A percentile compares a stretch with the other conserved stretches of the same genome.
Evolutionary conservation across 2,329 filamentous ascomycete genomes (phyloP).

Genomic region (Cryphonectria radicalis): DNA sequence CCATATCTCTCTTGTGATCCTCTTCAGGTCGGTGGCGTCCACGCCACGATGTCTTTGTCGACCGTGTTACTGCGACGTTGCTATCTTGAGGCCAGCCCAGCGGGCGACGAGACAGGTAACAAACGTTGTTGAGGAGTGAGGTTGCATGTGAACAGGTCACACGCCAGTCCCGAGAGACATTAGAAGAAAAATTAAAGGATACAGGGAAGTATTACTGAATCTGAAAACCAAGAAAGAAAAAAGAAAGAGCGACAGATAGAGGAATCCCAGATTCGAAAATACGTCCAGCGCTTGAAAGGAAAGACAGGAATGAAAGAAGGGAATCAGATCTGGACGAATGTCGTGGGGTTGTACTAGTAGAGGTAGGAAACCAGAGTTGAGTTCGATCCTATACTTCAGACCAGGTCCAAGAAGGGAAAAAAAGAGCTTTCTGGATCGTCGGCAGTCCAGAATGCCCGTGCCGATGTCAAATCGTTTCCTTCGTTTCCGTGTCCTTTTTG

Average conservation of each 20-base stretch:
- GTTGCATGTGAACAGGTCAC: background rate
- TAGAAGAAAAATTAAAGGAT: background rate
- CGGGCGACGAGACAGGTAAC: constrained; percentile 1
- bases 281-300: constrained; percentile 15
- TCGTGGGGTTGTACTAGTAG: background rate
- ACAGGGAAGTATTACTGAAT: background rate
- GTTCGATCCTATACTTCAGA: background rate
- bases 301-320: background rate
- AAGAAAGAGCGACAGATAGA: background rate
- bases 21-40: background rate
- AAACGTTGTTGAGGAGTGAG: background rate
- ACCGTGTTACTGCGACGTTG: background rate
- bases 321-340: background rate
- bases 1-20: constrained; percentile 5
- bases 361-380: background rate
- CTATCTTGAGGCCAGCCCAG: background rate
- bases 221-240: background rate
- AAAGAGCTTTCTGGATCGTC: background rate
- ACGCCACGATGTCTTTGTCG: background rate
- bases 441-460: background rate
- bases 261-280: background rate
- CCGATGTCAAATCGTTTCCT: background rate
- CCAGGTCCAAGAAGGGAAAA: background rate
- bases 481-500: background rate
- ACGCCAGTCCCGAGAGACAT: background rate